Conservation (phyloP, 768 basidiomycete genomes). For the Chalciporus sphaerocephalus region DNA sequence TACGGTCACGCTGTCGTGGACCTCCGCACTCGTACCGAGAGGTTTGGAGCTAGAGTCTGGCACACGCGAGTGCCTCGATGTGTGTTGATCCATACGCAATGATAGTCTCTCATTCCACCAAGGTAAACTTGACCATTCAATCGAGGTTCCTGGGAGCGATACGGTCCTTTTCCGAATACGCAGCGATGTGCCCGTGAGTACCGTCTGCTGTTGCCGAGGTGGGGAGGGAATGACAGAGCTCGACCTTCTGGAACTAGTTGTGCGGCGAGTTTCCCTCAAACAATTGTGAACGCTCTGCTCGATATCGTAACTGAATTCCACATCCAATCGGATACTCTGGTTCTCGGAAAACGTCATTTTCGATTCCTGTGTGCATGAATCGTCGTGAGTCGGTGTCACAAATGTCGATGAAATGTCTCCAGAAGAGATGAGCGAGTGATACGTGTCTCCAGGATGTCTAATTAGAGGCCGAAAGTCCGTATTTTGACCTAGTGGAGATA, state of each 20-base stretch:
- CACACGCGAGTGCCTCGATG: too few species aligned
- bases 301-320: not conserved
- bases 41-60: too few species aligned
- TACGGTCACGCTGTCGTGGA: too few species aligned
- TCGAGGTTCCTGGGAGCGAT: not conserved
- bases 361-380: not conserved
- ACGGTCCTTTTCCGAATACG: not conserved
- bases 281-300: not conserved
- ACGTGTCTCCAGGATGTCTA: not conserved
- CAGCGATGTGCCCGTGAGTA: not conserved
- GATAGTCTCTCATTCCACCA: too few species aligned
- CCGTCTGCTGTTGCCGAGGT: not conserved
- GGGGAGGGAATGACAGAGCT: not conserved
- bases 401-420: not conserved
- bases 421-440: not conserved
- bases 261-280: not conserved
- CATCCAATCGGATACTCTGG: not conserved
- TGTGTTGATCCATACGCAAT: not conserved
- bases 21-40: too few species aligned
- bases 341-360: not conserved
- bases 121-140: not conserved
- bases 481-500: not conserved
- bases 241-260: not conserved
- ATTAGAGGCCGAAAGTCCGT: not conserved
- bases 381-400: not conserved